Base-by-base conservation (phyloP, 2,329 filamentous ascomycete species). In the Aspergillus novoparasiticus region DNA sequence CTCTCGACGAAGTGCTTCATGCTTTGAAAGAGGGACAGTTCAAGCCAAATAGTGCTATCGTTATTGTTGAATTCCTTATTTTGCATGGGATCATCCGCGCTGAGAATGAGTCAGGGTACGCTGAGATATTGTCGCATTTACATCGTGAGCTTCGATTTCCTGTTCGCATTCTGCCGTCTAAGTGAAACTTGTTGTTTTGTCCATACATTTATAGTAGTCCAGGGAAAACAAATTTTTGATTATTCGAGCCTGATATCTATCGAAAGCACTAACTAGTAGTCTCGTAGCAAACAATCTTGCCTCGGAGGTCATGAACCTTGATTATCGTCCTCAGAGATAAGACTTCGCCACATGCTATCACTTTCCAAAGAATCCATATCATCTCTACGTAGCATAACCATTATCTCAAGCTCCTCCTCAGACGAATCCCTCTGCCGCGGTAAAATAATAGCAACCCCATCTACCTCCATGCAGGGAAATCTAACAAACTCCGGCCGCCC, bases 31-130 rank as follows among this genome's bases (percentile, higher is more conserved):
- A 51, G 4, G 69, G 71, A 3, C 63, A 67, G 51, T 78, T 79
- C 45, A 76, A 76, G 55, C 66, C 69, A 6, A 73, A 75, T 66
- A 71, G 72, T 57, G 69, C 71, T 10, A 59, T 77, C n/a, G 72
- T 73, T 16, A 65, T 75, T 21, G 61, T 78, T 11, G 72, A 76
- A 16, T 76, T 75, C 62, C 69, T 79, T 19, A 72, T 78, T 53
- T 58, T 70, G 41, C 73, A 74, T 66, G 73, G 75, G 1, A 64
- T 77, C 30, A 12, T 78, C 21, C 76, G 50, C 1, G 28, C 58
- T 8, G 73, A 76, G 48, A 73, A 69, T 26, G 73, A 78, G 60
- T 56, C 62, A 14, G 46, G 70, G 43, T 73, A 72, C 55, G n/a
- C 72, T 16, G 73, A 76, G 54, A 74, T 79, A 39, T 53, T 72